phyloP scores from a whole-genome alignment of 1,284 basidiomycete genomes.

The Cryptococcus jaspeensis region DNA sequence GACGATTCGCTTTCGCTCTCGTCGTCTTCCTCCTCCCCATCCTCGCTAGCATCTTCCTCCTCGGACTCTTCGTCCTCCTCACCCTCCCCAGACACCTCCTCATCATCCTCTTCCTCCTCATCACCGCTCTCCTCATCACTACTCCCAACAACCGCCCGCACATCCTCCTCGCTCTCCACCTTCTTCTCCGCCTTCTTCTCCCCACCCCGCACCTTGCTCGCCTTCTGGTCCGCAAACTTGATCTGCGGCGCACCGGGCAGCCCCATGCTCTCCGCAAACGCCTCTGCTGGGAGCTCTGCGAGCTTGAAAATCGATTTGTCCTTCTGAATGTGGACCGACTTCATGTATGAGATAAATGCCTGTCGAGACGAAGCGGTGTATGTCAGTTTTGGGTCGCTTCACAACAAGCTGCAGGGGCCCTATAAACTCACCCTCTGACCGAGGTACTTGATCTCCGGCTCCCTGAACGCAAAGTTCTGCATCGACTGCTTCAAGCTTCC shows the following conservation, averaged over 20 bases:
- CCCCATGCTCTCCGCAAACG: conserved; percentile 85
- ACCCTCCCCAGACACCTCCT: conserved; percentile 22
- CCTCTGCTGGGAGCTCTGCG: conserved; percentile 73
- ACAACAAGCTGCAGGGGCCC: background rate
- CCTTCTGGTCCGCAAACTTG: conserved; percentile 86
- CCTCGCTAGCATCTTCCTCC: conserved; percentile 16
- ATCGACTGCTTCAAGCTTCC: conserved; percentile 82
- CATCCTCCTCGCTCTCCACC: conserved; percentile 17
- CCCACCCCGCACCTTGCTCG: conserved; percentile 29
- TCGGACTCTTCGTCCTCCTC: conserved; percentile 30
- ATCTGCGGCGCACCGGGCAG: conserved; percentile 94
- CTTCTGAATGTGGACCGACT: conserved; percentile 89
- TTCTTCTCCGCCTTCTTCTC: conserved; percentile 25
- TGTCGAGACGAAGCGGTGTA: conserved; percentile 44
- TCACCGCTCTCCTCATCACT: conserved; percentile 25
- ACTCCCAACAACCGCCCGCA: conserved; percentile 22
- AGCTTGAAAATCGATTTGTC: conserved; percentile 92
- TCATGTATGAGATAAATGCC: conserved; percentile 96
- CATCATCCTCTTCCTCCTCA: conserved; percentile 17
- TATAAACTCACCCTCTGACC: conserved; percentile 74
- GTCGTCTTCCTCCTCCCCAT: conserved; percentile 36
- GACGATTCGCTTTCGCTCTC: conserved; percentile 18
- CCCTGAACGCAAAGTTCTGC: conserved; percentile 90
- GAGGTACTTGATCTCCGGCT: conserved; percentile 95
- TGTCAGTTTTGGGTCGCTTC: background rate